phyloP scores from a whole-genome alignment of 78 protist genomes.

The Isochrysis galbana region DNA sequence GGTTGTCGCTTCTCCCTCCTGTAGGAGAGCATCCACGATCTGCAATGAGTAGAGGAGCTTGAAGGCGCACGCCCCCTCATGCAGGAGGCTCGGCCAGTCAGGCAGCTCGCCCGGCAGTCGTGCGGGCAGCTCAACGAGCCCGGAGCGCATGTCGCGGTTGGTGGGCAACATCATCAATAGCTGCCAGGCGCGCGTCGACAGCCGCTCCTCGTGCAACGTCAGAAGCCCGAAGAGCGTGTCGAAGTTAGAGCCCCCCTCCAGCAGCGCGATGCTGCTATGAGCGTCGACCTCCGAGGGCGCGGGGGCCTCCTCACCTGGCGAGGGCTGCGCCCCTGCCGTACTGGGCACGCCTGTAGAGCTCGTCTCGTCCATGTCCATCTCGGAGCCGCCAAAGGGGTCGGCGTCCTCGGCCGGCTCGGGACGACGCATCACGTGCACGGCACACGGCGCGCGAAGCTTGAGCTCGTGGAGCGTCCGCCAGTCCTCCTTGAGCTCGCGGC shows the following conservation, averaged over 20 bases:
- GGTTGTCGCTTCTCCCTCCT: not conserved
- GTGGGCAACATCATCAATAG: constrained; percentile 30
- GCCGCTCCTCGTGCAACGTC: not conserved
- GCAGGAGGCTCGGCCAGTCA: not conserved
- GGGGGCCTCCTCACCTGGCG: not conserved
- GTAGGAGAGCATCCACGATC: not conserved
- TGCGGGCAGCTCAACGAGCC: not conserved
- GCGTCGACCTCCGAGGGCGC: not conserved
- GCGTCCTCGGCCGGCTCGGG: not conserved
- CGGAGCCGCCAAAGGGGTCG: not conserved
- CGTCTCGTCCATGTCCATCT: not conserved
- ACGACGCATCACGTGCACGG: constrained; percentile 4
- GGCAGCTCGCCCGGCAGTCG: too few relatives aligned
- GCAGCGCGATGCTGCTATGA: not conserved
- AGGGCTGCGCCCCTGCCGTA: not conserved
- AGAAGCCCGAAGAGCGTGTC: not conserved
- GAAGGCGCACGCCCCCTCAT: not conserved
- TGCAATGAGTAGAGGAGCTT: constrained; percentile 5
- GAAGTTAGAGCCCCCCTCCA: not conserved
- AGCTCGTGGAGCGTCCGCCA: not conserved
- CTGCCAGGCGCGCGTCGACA: not conserved
- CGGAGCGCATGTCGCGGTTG: not conserved
- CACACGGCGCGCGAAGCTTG: not conserved
- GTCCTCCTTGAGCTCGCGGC: constrained; percentile 29
- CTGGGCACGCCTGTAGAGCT: too few relatives aligned